A percentile compares a stretch with the other conserved stretches of the same genome.
Conservation (phyloP, 768 basidiomycete genomes). For the Xerocomellus intermedius region DNA sequence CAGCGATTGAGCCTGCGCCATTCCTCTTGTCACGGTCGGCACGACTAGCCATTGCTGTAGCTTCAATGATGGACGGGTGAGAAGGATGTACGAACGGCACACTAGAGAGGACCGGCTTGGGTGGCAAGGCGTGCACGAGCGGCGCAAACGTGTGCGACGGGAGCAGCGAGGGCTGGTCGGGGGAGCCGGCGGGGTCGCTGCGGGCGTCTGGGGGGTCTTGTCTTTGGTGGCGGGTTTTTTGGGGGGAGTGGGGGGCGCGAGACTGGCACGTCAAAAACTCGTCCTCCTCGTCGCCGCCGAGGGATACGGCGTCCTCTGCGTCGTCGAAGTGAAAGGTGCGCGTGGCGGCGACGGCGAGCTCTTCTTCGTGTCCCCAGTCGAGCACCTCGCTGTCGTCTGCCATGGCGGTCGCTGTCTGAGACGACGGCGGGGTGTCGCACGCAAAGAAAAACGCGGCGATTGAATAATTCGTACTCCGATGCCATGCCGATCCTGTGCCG, state of each 20-base stretch:
- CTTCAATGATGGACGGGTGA: conserved; percentile 57
- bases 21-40: conserved; percentile 45
- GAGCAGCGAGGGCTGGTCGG: conserved; percentile 24
- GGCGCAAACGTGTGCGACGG: conserved; percentile 35
- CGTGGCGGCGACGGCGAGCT: conserved; percentile 38
- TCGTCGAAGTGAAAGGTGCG: conserved; percentile 36
- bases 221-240: conserved; percentile 14
- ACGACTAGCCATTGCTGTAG: conserved; percentile 57
- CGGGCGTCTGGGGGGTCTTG: conserved; percentile 11
- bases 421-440: conserved; percentile 12
- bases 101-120: conserved; percentile 56
- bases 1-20: conserved; percentile 30
- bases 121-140: conserved; percentile 65
- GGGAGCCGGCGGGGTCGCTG: conserved; percentile 1
- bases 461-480: conserved; percentile 17
- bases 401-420: conserved; percentile 39
- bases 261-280: conserved; percentile 49
- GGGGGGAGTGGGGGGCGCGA: conserved; percentile 24
- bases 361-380: conserved; percentile 66
- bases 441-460: conserved; percentile 10
- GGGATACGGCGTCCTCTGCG: conserved; percentile 63
- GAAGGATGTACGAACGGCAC: conserved; percentile 55
- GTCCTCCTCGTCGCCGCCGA: conserved; percentile 72
- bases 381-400: conserved; percentile 67
- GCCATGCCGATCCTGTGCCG: conserved; percentile 24